Conservation (phyloP, 2,329 filamentous ascomycete genomes). For the Tolypocladium cylindrosporum region DNA sequence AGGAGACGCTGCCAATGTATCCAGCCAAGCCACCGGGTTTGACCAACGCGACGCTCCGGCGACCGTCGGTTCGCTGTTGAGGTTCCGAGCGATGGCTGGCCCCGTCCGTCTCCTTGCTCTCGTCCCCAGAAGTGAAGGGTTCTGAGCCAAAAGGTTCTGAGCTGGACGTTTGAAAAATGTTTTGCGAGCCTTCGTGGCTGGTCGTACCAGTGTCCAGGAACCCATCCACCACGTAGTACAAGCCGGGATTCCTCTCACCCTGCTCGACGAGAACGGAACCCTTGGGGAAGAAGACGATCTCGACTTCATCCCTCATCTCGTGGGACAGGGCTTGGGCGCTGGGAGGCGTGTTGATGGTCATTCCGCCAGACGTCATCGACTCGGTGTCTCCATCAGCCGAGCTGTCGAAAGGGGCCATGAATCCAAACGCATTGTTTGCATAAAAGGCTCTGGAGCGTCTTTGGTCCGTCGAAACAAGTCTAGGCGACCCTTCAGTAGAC, state of each 20-base stretch:
- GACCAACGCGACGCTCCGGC: conserved; percentile 74
- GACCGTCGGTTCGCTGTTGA: conserved; percentile 31
- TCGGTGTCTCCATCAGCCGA: conserved; percentile 77
- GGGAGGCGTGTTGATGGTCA: conserved; percentile 49
- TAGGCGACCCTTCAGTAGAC: conserved; percentile 78
- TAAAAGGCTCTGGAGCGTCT: conserved; percentile 71
- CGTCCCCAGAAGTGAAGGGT: neutral
- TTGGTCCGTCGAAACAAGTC: conserved; percentile 74
- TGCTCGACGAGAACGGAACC: conserved; percentile 92
- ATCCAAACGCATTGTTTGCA: conserved; percentile 67
- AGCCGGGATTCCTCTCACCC: conserved; percentile 87
- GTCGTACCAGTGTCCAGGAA: conserved; percentile 92
- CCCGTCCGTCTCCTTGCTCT: neutral
- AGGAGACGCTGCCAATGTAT: conserved; percentile 89
- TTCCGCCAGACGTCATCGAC: conserved; percentile 64
- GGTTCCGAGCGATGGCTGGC: neutral
- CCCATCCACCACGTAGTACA: conserved; percentile 97
- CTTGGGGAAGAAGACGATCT: conserved; percentile 96
- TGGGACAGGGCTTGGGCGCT: conserved; percentile 59
- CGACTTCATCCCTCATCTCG: conserved; percentile 83
- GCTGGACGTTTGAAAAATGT: conserved; percentile 19
- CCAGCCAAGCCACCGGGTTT: conserved; percentile 92
- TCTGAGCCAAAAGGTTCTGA: conserved; percentile 11
- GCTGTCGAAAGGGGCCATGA: conserved; percentile 72
- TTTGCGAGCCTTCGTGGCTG: conserved; percentile 18